A percentile compares a stretch with the other conserved stretches of the same genome.
These are phyloP conservation scores for Lepiota brunneoincarnata DNA, from an alignment of 768 basidiomycete species.

Conservation along the genomic window DNA sequence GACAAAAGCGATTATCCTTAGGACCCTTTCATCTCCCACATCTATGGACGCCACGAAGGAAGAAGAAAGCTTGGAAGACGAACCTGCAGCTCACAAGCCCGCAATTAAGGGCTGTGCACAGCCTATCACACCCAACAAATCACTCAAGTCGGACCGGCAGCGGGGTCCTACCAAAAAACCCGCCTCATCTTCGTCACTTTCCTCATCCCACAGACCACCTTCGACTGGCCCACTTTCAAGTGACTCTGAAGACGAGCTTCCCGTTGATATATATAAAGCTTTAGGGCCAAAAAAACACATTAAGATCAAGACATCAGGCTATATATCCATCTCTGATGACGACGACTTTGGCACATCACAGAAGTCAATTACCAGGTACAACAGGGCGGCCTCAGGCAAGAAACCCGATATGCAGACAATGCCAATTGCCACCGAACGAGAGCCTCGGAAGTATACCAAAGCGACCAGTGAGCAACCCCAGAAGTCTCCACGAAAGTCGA, in stretches of 20 bases:
- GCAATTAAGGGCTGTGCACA: background rate
- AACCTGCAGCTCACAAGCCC: background rate
- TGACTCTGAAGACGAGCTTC: conserved; percentile 5
- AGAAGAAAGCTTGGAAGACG: conserved; percentile 1
- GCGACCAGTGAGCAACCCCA: background rate
- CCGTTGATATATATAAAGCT: background rate
- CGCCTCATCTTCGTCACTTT: background rate
- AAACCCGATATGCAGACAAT: background rate
- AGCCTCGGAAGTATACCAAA: background rate
- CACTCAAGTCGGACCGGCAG: background rate
- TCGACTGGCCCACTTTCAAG: background rate
- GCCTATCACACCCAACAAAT: background rate
- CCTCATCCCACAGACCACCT: background rate
- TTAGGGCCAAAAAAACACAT: background rate
- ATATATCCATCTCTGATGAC: conserved; percentile 9
- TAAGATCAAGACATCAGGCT: background rate
- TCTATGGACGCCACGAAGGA: background rate
- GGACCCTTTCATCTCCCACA: no score
- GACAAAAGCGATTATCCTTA: background rate
- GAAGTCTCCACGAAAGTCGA: conserved; percentile 16
- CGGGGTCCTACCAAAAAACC: background rate
- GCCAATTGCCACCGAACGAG: no score
- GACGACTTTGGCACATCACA: background rate
- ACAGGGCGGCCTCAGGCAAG: background rate
- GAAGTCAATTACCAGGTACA: background rate